A percentile compares a stretch with the other conserved stretches of the same genome.
phyloP scores from a whole-genome alignment of 2,329 filamentous ascomycete species.

The Claviceps sp. region DNA sequence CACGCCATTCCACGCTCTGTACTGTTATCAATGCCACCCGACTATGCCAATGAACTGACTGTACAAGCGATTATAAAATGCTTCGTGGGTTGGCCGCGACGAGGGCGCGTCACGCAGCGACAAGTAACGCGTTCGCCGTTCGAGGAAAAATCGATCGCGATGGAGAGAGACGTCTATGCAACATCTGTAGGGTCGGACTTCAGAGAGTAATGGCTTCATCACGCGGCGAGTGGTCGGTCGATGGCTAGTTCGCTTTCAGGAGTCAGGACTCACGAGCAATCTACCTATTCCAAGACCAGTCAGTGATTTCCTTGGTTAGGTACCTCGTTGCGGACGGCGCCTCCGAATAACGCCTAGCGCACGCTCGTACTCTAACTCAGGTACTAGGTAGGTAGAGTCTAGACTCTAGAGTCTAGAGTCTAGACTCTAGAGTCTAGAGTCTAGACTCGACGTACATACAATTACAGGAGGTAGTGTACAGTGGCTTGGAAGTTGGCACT shows the following conservation, averaged over 20 bases:
- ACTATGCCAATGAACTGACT: neutral
- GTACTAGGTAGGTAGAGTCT: no score
- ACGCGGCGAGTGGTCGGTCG: neutral
- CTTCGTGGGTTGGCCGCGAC: neutral
- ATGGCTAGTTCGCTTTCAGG: neutral
- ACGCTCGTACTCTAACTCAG: neutral
- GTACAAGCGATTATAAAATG: neutral
- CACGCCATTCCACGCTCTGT: neutral
- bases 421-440: no score
- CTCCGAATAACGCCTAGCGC: neutral
- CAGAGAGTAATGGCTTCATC: neutral
- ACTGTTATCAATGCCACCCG: neutral
- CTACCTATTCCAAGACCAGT: neutral
- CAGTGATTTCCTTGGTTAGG: neutral
- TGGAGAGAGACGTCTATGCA: neutral
- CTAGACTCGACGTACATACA: no score
- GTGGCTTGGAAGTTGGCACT: no score
- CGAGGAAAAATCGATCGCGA: neutral
- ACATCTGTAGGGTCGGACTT: neutral
- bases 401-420: no score
- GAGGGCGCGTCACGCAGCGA: neutral
- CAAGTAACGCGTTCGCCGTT: neutral
- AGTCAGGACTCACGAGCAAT: neutral
- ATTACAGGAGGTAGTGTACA: no score
- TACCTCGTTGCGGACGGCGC: neutral